Conservation (phyloP, 2,329 filamentous ascomycete genomes). For the Ceratocystiopsis brevicomis region DNA sequence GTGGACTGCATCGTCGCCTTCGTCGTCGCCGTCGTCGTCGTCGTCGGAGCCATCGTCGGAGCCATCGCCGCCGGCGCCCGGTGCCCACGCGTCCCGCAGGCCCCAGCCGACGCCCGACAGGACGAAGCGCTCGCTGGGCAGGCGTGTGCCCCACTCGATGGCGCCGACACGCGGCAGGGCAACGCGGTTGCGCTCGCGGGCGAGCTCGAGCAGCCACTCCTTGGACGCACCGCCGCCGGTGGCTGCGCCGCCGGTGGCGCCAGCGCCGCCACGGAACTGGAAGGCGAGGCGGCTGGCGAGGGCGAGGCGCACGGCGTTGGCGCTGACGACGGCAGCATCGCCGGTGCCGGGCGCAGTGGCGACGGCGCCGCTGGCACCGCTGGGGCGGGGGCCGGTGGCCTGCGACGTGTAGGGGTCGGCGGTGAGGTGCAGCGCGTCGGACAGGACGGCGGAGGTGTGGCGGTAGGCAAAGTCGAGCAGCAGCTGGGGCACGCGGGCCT, state of each 20-base stretch:
- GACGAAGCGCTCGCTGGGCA: conserved; percentile 51
- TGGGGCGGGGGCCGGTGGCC: conserved; percentile 29
- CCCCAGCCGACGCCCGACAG: conserved; percentile 48
- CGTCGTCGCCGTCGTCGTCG: conserved; percentile 16
- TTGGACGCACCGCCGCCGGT: conserved; percentile 39
- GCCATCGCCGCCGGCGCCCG: conserved; percentile 24
- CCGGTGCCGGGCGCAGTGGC: conserved; percentile 25
- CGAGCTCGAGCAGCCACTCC: conserved; percentile 61
- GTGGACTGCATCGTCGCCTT: conserved; percentile 10
- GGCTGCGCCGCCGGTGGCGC: conserved; percentile 27
- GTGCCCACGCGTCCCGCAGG: conserved; percentile 37
- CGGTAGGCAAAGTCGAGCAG: conserved; percentile 78
- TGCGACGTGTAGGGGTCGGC: conserved; percentile 47
- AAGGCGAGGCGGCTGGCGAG: conserved; percentile 49
- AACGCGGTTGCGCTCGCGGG: conserved; percentile 48
- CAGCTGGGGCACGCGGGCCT: conserved; percentile 63
- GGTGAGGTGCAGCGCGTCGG: conserved; percentile 49
- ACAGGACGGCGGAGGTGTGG: conserved; percentile 53
- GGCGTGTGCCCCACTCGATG: conserved; percentile 47
- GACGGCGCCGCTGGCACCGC: conserved; percentile 28
- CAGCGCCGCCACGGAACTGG: conserved; percentile 42
- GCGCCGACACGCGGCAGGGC: conserved; percentile 42
- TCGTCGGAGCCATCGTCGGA: conserved; percentile 24
- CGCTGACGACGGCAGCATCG: conserved; percentile 36
- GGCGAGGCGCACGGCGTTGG: conserved; percentile 53